Conservation (phyloP, 495 filamentous ascomycete genomes). For the Talaromyces liani region DNA sequence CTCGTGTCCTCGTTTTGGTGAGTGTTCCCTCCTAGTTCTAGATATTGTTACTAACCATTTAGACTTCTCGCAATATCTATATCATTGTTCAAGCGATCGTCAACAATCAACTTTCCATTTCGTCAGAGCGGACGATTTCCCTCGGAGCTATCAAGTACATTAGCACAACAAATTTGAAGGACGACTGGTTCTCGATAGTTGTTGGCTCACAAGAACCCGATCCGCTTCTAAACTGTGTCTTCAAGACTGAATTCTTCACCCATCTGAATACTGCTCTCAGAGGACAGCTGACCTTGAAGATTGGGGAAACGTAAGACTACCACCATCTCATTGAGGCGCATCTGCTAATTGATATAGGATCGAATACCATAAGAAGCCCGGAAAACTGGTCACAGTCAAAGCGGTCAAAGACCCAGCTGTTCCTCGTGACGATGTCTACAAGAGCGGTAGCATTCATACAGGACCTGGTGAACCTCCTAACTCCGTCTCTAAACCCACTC, state of each 20-base stretch:
- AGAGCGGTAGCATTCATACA: conserved; percentile 86
- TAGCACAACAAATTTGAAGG: conserved; percentile 67
- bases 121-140: conserved; percentile 71
- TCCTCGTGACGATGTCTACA: conserved; percentile 75
- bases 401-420: conserved; percentile 75
- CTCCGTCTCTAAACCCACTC: conserved; percentile 77
- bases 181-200: conserved; percentile 95
- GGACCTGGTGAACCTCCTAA: conserved; percentile 74
- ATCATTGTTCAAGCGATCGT: conserved; percentile 77
- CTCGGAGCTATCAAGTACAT: conserved; percentile 83
- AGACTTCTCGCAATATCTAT: conserved; percentile 79
- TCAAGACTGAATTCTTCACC: conserved; percentile 97
- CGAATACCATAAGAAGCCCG: conserved; percentile 97
- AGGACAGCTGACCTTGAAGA: conserved; percentile 73
- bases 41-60: not conserved
- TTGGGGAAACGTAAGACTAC: conserved; percentile 54
- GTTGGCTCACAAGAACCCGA: conserved; percentile 89
- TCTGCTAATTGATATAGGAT: conserved; percentile 46
- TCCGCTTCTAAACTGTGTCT: conserved; percentile 80
- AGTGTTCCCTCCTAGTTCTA: conserved; percentile 13
- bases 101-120: conserved; percentile 73
- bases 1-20: conserved; percentile 74
- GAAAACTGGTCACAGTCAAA: conserved; percentile 82
- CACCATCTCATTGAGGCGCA: not conserved
- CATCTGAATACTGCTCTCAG: conserved; percentile 71